A percentile compares a stretch with the other conserved stretches of the same genome.
phyloP scores from a whole-genome alignment of 164 flowering plant genomes.

The Vitis labrusca region DNA sequence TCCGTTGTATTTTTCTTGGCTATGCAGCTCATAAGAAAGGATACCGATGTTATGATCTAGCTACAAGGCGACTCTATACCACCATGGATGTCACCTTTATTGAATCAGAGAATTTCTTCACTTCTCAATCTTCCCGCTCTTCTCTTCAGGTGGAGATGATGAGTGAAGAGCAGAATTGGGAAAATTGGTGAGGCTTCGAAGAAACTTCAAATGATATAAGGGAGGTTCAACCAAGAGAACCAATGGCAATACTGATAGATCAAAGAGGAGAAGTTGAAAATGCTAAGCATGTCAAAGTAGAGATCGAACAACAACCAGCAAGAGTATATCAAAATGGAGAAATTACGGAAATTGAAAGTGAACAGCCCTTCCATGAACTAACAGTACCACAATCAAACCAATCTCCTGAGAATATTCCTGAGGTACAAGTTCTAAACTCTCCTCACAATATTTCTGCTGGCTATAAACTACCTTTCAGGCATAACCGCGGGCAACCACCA shows the following conservation, averaged over 20 bases:
- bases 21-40: background rate
- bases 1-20: constrained; percentile 1
- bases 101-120: constrained; percentile 2
- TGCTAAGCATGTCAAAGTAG: too few species aligned
- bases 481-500: background rate
- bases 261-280: too few species aligned
- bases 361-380: background rate
- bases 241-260: too few species aligned
- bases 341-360: background rate
- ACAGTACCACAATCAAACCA: background rate
- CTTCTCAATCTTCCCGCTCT: background rate
- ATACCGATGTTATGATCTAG: background rate
- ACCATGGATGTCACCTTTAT: constrained; percentile 8
- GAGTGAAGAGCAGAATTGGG: background rate
- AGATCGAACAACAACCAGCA: too few species aligned
- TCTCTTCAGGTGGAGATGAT: constrained; percentile 1
- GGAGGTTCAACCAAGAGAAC: too few species aligned
- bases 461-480: constrained; percentile 2
- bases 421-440: background rate
- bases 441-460: background rate
- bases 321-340: too few species aligned
- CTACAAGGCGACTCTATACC: background rate
- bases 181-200: background rate
- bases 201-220: background rate
- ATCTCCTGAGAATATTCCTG: constrained; percentile 1